Base-by-base conservation (phyloP, 2,329 filamentous ascomycete species). In the Proliferodiscus dingleyae region DNA sequence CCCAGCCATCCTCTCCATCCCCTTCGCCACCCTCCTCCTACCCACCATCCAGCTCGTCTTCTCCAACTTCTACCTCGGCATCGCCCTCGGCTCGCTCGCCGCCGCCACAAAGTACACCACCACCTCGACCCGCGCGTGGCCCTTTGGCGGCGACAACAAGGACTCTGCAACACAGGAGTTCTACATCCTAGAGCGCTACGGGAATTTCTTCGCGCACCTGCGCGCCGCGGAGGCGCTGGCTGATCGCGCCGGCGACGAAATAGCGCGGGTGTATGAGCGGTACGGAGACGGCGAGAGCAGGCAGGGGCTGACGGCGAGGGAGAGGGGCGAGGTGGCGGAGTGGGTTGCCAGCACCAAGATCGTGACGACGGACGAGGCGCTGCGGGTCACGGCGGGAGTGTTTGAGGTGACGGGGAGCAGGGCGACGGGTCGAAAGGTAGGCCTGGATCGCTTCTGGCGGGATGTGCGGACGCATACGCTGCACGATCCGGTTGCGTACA, bases 401-500 rank as follows among this genome's bases (percentile, higher is more conserved):
- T 85, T 85, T 55, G 81, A 85, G 59, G 75, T 82, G 4, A 80
- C 80, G 0, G 81, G 77, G 0, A 70, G 78, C 0, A 73, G 75
- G 49, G 71, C 79, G 0, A 84, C 80, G 1, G 71, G 73, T 0
- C 66, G 66, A 43, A 81, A 74, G 53, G 73, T 80, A 1, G 79
- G 78, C 0, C 63, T 85, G 47, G 81, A 84, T 65, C 67, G 80
- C 1, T 85, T 80, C 62, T 85, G 79, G 79, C 69, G 81, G 37
- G 80, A 85, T 56, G 66, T 84, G n/a, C 64, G 81, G 4, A 83
- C 80, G 4, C 81, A 85, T 63, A 77, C 73, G 1, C 61, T 85
- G 55, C 81, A 85, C 63, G 81, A 85, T 61, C 81, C 80, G 0
- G 79, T 85, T 22, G 76, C 80, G 19, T 84, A 83, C 56, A 84